These are phyloP conservation scores for Neocucurbitaria cava DNA, from an alignment of 2,329 filamentous ascomycete genomes.

Conservation along the genomic window DNA sequence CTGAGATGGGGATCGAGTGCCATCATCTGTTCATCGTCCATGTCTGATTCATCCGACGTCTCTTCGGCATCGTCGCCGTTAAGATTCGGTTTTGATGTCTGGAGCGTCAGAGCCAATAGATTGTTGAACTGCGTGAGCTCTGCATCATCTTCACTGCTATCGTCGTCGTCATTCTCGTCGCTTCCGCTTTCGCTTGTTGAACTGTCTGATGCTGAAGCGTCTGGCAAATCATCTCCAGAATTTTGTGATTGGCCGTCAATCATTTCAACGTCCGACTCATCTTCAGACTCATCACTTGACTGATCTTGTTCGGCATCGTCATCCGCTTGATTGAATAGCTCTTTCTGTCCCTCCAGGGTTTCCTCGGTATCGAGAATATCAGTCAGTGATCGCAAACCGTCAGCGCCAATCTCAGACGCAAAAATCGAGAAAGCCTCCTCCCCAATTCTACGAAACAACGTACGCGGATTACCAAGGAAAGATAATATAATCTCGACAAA, in stretches of 20 bases:
- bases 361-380: conserved; percentile 81
- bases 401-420: conserved; percentile 73
- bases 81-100: conserved; percentile 64
- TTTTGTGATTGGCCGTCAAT: conserved; percentile 48
- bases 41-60: conserved; percentile 72
- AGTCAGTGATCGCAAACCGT: conserved; percentile 71
- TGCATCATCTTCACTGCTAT: conserved; percentile 54
- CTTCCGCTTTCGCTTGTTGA: conserved; percentile 31
- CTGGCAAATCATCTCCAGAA: conserved; percentile 34
- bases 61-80: conserved; percentile 68
- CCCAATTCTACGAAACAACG: conserved; percentile 83
- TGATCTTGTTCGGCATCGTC: conserved; percentile 48
- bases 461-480: conserved; percentile 84
- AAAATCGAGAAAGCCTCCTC: conserved; percentile 89
- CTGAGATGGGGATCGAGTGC: conserved; percentile 81
- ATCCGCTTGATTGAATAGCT: conserved; percentile 75
- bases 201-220: conserved; percentile 11
- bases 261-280: conserved; percentile 54
- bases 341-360: conserved; percentile 80
- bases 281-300: conserved; percentile 57
- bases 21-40: conserved; percentile 97
- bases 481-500: conserved; percentile 90
- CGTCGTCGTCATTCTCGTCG: conserved; percentile 23
- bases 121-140: conserved; percentile 72
- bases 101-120: conserved; percentile 78